These are phyloP conservation scores for Pilatotrama ljubarskyi DNA, from an alignment of 768 basidiomycete species.

Conservation along the genomic window DNA sequence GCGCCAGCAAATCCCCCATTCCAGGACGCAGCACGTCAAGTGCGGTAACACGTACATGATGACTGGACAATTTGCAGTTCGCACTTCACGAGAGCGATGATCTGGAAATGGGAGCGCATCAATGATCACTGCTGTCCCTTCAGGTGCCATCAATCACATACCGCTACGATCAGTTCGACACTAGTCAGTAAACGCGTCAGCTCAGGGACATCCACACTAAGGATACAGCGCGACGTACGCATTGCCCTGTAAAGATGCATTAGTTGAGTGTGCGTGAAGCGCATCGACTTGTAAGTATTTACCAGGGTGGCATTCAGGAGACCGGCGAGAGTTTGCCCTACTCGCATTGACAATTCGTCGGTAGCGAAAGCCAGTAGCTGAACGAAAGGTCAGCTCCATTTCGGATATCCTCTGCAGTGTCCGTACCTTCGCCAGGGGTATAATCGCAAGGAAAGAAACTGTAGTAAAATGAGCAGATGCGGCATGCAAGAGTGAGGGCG, in stretches of 20 bases:
- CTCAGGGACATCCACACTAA: not conserved
- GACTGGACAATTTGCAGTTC: conserved; percentile 47
- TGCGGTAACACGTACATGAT: conserved; percentile 37
- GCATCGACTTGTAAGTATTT: conserved; percentile 14
- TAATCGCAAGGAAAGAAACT: conserved; percentile 81
- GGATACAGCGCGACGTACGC: conserved; percentile 24
- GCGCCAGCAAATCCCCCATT: not conserved
- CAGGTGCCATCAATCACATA: conserved; percentile 23
- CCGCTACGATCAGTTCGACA: conserved; percentile 46
- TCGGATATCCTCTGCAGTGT: not conserved
- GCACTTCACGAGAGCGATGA: conserved; percentile 47
- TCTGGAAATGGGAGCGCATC: conserved; percentile 32
- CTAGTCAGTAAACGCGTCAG: conserved; percentile 23
- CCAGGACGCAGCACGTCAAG: not conserved
- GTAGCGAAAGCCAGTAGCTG: conserved; percentile 83
- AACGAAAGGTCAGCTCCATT: not conserved
- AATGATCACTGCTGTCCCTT: conserved; percentile 1
- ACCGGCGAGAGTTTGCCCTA: conserved; percentile 82
- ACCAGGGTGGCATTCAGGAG: conserved; percentile 85
- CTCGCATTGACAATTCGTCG: conserved; percentile 78
- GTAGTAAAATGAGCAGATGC: not conserved
- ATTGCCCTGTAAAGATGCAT: conserved; percentile 26
- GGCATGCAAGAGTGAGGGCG: not conserved
- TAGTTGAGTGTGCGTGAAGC: not conserved
- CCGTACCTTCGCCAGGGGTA: conserved; percentile 77